These are phyloP conservation scores for Sporothrix pallida DNA, from an alignment of 2,329 filamentous ascomycete genomes.

Conservation along the genomic window DNA sequence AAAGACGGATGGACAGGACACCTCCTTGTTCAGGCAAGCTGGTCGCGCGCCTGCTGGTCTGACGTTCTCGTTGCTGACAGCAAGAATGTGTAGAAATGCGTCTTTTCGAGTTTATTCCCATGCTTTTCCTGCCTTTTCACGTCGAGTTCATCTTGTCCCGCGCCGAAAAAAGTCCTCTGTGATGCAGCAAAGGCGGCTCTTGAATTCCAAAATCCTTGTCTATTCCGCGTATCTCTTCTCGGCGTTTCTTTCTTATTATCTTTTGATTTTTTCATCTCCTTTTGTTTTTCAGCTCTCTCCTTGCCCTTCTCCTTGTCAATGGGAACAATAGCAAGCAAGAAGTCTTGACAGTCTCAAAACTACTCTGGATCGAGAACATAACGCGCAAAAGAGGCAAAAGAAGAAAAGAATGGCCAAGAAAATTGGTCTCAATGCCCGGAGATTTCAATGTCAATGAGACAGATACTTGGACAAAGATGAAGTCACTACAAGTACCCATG, in stretches of 20 bases:
- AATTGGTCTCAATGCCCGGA: constrained; percentile 5
- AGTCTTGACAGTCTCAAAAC: background rate
- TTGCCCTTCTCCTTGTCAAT: background rate
- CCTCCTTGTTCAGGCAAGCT: constrained; percentile 16
- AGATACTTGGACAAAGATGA: background rate
- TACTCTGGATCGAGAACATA: too few species aligned
- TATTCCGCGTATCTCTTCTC: background rate
- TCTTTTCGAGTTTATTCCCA: background rate
- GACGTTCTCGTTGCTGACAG: background rate
- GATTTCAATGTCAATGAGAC: background rate
- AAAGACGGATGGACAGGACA: background rate
- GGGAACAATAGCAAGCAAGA: background rate
- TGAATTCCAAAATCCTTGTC: background rate
- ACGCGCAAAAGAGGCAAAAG: too few species aligned
- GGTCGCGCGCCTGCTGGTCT: background rate
- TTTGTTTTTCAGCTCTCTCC: background rate
- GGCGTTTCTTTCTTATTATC: background rate
- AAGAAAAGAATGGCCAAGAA: background rate
- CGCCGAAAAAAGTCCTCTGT: background rate
- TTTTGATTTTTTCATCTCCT: background rate
- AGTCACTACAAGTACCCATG: constrained; percentile 3
- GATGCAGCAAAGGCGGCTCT: background rate
- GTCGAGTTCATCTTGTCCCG: background rate
- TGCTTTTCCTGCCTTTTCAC: background rate
- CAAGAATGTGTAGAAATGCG: constrained; percentile 7